Base-by-base conservation (phyloP, 2,329 filamentous ascomycete genomes). In the Sporothrix pallida region DNA sequence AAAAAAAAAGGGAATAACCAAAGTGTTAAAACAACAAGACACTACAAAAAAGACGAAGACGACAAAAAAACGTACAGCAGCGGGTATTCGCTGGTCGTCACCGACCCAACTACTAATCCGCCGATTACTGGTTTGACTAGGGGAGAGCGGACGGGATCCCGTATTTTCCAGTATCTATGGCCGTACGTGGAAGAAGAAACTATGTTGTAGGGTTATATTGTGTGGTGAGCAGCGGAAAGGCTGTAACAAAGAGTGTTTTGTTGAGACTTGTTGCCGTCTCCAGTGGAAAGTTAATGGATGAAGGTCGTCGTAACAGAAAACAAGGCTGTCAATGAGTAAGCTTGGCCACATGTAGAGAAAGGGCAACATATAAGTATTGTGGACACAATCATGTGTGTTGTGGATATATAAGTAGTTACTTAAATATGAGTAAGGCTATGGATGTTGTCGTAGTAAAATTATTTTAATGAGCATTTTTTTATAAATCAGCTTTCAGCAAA, bases 41-140 rank as follows among this genome's bases (percentile, higher is more conserved):
- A 37, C 7, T 37, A 37, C 7, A 17, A 6, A 67, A 26, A 48
- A 15, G 23, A 26, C 2, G 15, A 65, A 6, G 9, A 48, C 8
- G 6, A 26, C 26, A n/a, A 62, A 63, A 63, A 65, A 65, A 65
- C 62, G 62, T 65, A 65, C 62, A 65, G 62, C 62, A 65, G 62
- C 62, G 62, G 62, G 62, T 65, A 65, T 65, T 65, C 62, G 62
- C 62, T 65, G 62, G 62, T 65, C 62, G 62, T 65, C 62, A 65
- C 62, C 62, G 62, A 65, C 62, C 56, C 62, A 65, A 65, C 62
- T 65, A 65, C 62, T 65, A 65, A 65, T 65, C 62, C 62, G 62
- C 62, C 62, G 62, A 65, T 65, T 65, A 65, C 20, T 46, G 62
- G 62, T 65, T 65, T 65, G 8, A 65, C 62, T 48, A 65, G 42